Percentiles rank a stretch among this genome's conserved stretches.
Conservation (phyloP, 1,139 yeast species). For the Pichia sp. region DNA sequence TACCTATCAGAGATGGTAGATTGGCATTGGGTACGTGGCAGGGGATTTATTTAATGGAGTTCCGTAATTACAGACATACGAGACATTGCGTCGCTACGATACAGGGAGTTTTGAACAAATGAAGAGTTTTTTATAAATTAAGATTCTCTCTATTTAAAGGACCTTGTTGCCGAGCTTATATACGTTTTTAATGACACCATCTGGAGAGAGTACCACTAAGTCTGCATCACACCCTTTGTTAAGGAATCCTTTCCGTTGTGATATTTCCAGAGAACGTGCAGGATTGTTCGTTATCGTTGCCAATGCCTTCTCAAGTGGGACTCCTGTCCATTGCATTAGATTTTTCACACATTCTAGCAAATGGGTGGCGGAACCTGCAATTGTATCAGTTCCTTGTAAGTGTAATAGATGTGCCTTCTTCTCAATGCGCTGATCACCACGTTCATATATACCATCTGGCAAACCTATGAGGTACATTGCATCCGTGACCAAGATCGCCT, state of each 20-base stretch:
- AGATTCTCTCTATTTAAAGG: no score
- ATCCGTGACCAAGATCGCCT: constrained; percentile 54
- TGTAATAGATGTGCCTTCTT: constrained; percentile 44
- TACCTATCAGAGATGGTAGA: constrained; percentile 64
- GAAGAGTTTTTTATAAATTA: no score
- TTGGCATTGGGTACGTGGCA: constrained; percentile 81
- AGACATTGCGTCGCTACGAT: constrained; percentile 67
- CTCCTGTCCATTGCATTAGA: constrained; percentile 45
- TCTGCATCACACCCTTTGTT: constrained; percentile 54
- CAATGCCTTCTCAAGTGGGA: constrained; percentile 47
- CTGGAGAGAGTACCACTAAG: constrained; percentile 40
- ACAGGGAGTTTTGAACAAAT: no score
- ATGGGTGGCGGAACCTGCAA: constrained; percentile 59
- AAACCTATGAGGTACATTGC: constrained; percentile 53
- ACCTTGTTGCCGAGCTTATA: constrained; percentile 44
- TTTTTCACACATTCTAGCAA: constrained; percentile 49
- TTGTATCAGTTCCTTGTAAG: constrained; percentile 50
- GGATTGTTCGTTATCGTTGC: constrained; percentile 54
- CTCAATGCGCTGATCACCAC: constrained; percentile 43
- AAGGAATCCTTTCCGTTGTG: constrained; percentile 44
- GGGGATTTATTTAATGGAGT: constrained; percentile 71
- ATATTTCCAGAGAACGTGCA: constrained; percentile 41
- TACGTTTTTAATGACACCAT: constrained; percentile 42
- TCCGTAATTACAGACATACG: constrained; percentile 55
- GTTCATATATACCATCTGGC: constrained; percentile 43